Evolutionary conservation across 176 grass and related monocot species (phyloP).

Genomic region (Avena atlantica): DNA sequence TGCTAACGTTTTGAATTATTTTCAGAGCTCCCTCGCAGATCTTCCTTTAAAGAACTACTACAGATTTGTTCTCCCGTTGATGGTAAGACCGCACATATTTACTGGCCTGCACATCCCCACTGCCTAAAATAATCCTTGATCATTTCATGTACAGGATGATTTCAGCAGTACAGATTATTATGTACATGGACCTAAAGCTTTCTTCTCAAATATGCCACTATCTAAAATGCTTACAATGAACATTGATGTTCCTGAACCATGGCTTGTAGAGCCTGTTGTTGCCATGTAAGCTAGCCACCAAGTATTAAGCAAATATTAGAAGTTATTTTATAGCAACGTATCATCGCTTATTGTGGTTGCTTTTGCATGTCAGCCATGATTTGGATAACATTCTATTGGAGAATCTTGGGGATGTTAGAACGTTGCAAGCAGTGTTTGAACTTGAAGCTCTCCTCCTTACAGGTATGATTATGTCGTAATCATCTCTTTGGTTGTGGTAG

Average conservation of each 20-base stretch:
- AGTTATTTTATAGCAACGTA: constrained; percentile 36
- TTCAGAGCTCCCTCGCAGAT: constrained; percentile 98
- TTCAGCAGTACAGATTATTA: constrained; percentile 84
- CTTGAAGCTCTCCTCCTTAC: constrained; percentile 96
- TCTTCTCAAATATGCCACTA: constrained; percentile 98
- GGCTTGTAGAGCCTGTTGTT: constrained; percentile 97
- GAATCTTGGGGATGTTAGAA: constrained; percentile 85
- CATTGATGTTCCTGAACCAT: constrained; percentile 96
- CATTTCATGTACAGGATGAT: constrained; percentile 72
- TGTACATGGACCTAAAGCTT: constrained; percentile 90
- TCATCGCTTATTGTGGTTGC: constrained; percentile 38
- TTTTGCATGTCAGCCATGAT: constrained; percentile 81
- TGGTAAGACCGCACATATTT: constrained; percentile 56
- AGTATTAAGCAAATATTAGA: constrained; percentile 37
- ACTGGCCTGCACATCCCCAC: not conserved
- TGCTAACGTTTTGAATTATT: constrained; percentile 46
- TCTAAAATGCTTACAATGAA: constrained; percentile 99
- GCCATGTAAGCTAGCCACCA: constrained; percentile 77
- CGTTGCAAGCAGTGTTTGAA: constrained; percentile 94
- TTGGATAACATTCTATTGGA: constrained; percentile 97
- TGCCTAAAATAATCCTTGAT: constrained; percentile 39
- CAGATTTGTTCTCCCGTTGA: constrained; percentile 91
- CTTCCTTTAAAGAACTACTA: constrained; percentile 98
- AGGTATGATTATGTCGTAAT: constrained; percentile 58
- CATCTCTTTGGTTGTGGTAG: constrained; percentile 40